Evolutionary conservation across 495 filamentous ascomycete genomes (phyloP).

Genomic region (Penicillium atrosanguineum): DNA sequence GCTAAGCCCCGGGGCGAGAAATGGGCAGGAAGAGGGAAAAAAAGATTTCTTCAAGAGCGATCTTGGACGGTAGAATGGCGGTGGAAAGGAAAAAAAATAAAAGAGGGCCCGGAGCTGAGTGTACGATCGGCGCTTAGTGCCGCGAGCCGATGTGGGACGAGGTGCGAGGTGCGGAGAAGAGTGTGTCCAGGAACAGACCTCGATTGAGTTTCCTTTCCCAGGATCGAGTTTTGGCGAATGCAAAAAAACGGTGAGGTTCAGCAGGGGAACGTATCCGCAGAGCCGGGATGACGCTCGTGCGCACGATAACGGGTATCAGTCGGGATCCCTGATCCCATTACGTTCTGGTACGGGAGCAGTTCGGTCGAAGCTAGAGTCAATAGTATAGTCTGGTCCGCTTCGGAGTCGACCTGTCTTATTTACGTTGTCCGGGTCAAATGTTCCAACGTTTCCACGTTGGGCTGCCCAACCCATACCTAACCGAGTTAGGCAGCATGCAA

Average conservation of each 20-base stretch:
- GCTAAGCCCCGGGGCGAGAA: constrained; percentile 3
- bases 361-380: neutral
- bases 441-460: neutral
- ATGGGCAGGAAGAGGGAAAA: neutral
- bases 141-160: constrained; percentile 19
- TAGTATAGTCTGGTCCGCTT: neutral
- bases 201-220: neutral
- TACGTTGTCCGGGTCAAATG: neutral
- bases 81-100: constrained; percentile 5
- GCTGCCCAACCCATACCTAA: neutral
- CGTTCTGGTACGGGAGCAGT: neutral
- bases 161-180: constrained; percentile 11
- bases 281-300: neutral
- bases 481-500: constrained; percentile 10
- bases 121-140: constrained; percentile 26
- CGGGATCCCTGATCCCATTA: neutral
- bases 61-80: constrained; percentile 1
- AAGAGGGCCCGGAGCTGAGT: constrained; percentile 5
- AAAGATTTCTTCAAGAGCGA: neutral
- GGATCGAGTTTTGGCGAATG: neutral
- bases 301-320: neutral
- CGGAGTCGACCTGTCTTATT: neutral
- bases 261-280: constrained; percentile 1
- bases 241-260: neutral
- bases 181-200: neutral